These are phyloP conservation scores for Zychaea mexicana DNA, from an alignment of 371 early-diverging fungal genomes.

Conservation along the genomic window DNA sequence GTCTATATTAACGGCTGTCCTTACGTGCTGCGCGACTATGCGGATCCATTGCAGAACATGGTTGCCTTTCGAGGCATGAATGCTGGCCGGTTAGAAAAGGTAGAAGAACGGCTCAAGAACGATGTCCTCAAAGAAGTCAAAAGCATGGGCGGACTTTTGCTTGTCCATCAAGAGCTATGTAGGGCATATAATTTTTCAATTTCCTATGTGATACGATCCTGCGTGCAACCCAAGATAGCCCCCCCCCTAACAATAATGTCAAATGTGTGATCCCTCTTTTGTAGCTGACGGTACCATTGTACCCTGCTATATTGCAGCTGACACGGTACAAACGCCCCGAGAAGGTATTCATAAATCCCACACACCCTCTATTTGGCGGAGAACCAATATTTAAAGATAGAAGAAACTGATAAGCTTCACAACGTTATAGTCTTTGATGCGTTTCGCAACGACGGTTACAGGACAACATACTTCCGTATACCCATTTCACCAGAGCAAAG, in stretches of 20 bases:
- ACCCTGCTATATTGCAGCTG: conserved; percentile 68
- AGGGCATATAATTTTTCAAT: no score
- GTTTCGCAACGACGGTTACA: conserved; percentile 47
- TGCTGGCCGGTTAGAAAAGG: conserved; percentile 63
- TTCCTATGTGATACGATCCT: no score
- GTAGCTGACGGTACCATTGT: conserved; percentile 58
- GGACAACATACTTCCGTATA: conserved; percentile 61
- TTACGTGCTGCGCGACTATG: conserved; percentile 69
- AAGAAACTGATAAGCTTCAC: not conserved
- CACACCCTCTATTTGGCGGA: no score
- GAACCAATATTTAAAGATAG: not conserved
- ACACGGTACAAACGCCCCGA: conserved; percentile 63
- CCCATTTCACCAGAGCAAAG: conserved; percentile 71
- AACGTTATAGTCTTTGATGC: conserved; percentile 47
- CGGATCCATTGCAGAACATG: conserved; percentile 67
- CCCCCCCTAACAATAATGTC: not conserved
- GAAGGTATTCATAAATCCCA: conserved; percentile 41
- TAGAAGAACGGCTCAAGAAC: conserved; percentile 70
- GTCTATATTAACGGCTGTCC: conserved; percentile 66
- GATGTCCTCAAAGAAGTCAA: conserved; percentile 67
- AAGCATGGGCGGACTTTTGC: conserved; percentile 52
- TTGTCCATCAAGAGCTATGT: conserved; percentile 73
- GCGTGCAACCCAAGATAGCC: no score
- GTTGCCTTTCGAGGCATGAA: conserved; percentile 69
- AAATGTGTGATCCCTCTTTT: not conserved